These are phyloP conservation scores for Aureobasidium mangrovei DNA, from an alignment of 2,329 filamentous ascomycete genomes.

Conservation along the genomic window DNA sequence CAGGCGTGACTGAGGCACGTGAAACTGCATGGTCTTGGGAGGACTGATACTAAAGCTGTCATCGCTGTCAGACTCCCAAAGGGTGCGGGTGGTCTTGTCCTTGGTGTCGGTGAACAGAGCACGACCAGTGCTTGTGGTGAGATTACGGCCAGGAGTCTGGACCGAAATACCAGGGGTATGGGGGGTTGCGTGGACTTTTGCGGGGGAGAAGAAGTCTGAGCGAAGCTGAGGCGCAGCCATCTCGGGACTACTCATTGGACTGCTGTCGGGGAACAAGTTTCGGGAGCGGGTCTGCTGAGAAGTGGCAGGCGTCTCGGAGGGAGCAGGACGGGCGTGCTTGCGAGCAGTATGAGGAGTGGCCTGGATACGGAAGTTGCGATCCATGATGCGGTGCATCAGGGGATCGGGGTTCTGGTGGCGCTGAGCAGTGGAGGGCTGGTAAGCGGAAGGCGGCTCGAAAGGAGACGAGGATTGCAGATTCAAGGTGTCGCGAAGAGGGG, in stretches of 20 bases:
- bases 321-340: conserved; percentile 29
- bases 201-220: conserved; percentile 62
- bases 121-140: conserved; percentile 27
- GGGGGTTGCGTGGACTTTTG: conserved; percentile 31
- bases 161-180: conserved; percentile 79
- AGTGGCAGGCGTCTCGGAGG: conserved; percentile 30
- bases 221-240: conserved; percentile 74
- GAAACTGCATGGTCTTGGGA: conserved; percentile 87
- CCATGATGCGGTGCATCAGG: conserved; percentile 80
- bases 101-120: conserved; percentile 27
- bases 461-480: conserved; percentile 36
- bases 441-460: conserved; percentile 40
- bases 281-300: conserved; percentile 20
- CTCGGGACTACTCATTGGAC: conserved; percentile 51
- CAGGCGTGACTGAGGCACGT: conserved; percentile 65
- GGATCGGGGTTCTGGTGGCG: conserved; percentile 53
- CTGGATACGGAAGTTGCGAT: conserved; percentile 91
- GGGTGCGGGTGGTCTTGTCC: conserved; percentile 42
- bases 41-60: conserved; percentile 52
- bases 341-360: conserved; percentile 69
- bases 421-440: conserved; percentile 31
- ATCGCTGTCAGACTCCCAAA: conserved; percentile 66
- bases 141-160: conserved; percentile 51
- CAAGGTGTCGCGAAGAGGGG: conserved; percentile 7
- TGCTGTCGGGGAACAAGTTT: conserved; percentile 28